These are phyloP conservation scores for Angophora floribunda DNA, from an alignment of 345 rosid genomes.

Conservation along the genomic window DNA sequence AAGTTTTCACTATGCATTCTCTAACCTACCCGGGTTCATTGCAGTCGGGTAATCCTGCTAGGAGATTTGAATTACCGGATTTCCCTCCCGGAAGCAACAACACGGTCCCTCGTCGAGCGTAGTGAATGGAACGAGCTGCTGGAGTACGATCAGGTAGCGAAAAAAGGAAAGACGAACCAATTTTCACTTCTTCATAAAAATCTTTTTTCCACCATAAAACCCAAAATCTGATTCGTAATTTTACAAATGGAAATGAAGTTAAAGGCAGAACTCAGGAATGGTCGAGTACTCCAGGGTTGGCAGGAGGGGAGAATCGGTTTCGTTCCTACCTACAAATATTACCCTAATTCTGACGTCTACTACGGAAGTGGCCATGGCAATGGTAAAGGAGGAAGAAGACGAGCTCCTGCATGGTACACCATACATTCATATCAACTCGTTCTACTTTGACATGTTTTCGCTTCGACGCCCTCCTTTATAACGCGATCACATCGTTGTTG, in stretches of 20 bases:
- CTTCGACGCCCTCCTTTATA: background rate
- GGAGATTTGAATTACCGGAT: slow-evolving; percentile 5
- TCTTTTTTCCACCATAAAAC: background rate
- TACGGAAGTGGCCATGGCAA: background rate
- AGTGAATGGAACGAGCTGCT: background rate
- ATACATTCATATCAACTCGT: background rate
- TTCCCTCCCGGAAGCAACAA: background rate
- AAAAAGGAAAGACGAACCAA: background rate
- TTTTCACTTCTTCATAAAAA: background rate
- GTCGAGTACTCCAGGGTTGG: background rate
- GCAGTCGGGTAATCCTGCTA: background rate
- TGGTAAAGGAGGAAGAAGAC: background rate
- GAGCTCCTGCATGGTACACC: slow-evolving; percentile 2
- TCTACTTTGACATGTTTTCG: background rate
- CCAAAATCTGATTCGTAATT: background rate
- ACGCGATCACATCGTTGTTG: background rate
- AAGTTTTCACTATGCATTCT: background rate
- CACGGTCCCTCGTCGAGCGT: background rate
- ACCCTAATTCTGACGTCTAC: background rate
- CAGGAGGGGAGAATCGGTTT: background rate
- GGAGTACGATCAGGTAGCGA: background rate
- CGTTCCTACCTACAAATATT: slow-evolving; percentile 2
- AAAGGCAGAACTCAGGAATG: background rate
- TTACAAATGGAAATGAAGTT: background rate
- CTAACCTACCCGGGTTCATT: background rate